phyloP scores from a whole-genome alignment of 805 yeast species.

The Jamesozyma piceae region DNA sequence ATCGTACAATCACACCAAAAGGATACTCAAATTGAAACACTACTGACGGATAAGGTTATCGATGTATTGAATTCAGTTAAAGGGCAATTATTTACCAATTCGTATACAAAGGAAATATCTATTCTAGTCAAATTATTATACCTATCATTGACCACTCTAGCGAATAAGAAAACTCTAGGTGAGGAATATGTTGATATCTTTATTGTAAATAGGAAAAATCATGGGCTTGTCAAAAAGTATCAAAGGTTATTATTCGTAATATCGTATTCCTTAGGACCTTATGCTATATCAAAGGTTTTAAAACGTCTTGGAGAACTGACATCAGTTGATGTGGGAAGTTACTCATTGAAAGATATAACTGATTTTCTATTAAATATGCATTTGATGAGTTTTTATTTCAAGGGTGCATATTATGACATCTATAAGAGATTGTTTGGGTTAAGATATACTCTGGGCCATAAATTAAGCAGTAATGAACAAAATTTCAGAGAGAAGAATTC shows the following conservation, averaged over 20 bases:
- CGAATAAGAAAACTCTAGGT: conserved; percentile 77
- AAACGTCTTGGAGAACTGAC: conserved; percentile 7
- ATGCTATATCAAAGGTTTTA: conserved; percentile 31
- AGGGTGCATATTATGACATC: conserved; percentile 71
- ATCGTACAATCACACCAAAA: conserved; percentile 90
- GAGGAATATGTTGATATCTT: conserved; percentile 86
- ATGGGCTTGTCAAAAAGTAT: conserved; percentile 35
- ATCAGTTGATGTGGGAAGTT: background rate
- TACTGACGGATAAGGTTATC: conserved; percentile 45
- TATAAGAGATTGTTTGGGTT: conserved; percentile 72
- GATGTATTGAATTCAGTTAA: conserved; percentile 45
- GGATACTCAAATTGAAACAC: conserved; percentile 61
- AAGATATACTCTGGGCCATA: conserved; percentile 68
- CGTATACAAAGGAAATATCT: conserved; percentile 52
- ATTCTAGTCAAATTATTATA: conserved; percentile 52
- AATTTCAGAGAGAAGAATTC: conserved; percentile 30
- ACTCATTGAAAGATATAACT: conserved; percentile 33
- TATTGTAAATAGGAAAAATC: conserved; percentile 50
- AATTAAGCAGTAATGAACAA: conserved; percentile 32
- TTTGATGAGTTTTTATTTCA: conserved; percentile 71
- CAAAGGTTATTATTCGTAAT: conserved; percentile 51
- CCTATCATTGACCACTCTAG: conserved; percentile 61
- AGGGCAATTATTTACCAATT: conserved; percentile 57
- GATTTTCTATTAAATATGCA: conserved; percentile 58
- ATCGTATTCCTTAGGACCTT: conserved; percentile 57